Conservation (phyloP, 176 grass and related monocot species). For the Zizania latifolia region DNA sequence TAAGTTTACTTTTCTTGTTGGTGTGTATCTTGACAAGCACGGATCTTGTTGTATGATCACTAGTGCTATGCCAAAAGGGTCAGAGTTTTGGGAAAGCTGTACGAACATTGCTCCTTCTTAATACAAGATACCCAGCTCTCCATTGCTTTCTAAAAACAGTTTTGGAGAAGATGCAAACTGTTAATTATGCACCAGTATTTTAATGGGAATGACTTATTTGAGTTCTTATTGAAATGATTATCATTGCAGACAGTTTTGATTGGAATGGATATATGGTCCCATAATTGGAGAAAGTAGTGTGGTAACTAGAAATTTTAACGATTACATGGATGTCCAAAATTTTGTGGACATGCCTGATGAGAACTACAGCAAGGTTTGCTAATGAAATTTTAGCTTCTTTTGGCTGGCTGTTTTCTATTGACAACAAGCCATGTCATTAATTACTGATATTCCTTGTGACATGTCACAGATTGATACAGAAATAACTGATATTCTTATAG, state of each 20-base stretch:
- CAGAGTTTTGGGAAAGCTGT: not conserved
- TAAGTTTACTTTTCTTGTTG: conserved; percentile 37
- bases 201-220: not conserved
- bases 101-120: too few species aligned
- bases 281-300: conserved; percentile 51
- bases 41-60: conserved; percentile 13
- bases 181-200: conserved; percentile 8
- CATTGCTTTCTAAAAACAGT: too few species aligned
- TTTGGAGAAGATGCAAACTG: too few species aligned
- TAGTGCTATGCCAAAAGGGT: not conserved
- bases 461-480: conserved; percentile 77
- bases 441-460: conserved; percentile 24
- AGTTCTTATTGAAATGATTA: conserved; percentile 30
- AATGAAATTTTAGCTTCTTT: conserved; percentile 18
- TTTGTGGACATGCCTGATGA: conserved; percentile 44
- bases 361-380: conserved; percentile 56
- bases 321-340: conserved; percentile 45
- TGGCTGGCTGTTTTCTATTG: conserved; percentile 2
- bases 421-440: not conserved
- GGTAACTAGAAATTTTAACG: conserved; percentile 38
- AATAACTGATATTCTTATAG: conserved; percentile 88
- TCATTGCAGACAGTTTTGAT: conserved; percentile 85
- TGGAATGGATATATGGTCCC: conserved; percentile 48
- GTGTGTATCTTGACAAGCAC: not conserved
- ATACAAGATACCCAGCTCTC: too few species aligned